phyloP scores from a whole-genome alignment of 2,329 filamentous ascomycete genomes.

The Ceratocystiopsis brevicomis region DNA sequence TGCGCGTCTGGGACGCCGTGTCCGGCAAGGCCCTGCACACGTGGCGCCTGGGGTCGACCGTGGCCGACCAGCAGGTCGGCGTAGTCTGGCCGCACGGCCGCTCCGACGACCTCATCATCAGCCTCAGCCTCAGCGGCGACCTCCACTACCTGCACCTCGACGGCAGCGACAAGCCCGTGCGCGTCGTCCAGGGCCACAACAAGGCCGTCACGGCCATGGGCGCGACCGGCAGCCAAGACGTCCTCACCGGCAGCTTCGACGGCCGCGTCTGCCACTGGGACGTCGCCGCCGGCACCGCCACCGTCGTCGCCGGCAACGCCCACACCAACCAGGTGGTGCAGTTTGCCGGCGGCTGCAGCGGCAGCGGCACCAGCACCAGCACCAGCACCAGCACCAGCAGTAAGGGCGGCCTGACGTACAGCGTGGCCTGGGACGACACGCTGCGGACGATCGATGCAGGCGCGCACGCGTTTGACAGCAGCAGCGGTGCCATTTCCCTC shows the following conservation, averaged over 20 bases:
- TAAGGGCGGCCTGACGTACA: constrained; percentile 55
- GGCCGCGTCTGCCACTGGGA: constrained; percentile 79
- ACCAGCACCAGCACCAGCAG: constrained; percentile 14
- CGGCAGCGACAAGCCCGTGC: constrained; percentile 48
- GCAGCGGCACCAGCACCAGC: constrained; percentile 14
- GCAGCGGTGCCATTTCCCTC: constrained; percentile 38
- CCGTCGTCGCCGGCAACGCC: constrained; percentile 55
- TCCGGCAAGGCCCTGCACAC: constrained; percentile 57
- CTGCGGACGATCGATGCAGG: constrained; percentile 60
- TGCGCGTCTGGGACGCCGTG: constrained; percentile 85
- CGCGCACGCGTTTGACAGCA: constrained; percentile 46
- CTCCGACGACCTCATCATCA: constrained; percentile 74
- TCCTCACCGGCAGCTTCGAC: constrained; percentile 87
- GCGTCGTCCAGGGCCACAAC: constrained; percentile 69
- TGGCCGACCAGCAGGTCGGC: constrained; percentile 80
- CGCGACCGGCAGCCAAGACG: constrained; percentile 31
- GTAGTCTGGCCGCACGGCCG: constrained; percentile 76
- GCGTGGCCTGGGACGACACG: constrained; percentile 86
- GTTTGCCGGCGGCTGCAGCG: constrained; percentile 42
- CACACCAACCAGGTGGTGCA: constrained; percentile 77
- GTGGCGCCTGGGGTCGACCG: constrained; percentile 61
- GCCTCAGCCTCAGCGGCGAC: constrained; percentile 71
- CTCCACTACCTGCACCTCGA: constrained; percentile 65
- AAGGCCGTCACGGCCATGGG: constrained; percentile 72
- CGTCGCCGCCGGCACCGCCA: constrained; percentile 45